phyloP scores from a whole-genome alignment of 1,139 yeast species.

The Pichia sp. region DNA sequence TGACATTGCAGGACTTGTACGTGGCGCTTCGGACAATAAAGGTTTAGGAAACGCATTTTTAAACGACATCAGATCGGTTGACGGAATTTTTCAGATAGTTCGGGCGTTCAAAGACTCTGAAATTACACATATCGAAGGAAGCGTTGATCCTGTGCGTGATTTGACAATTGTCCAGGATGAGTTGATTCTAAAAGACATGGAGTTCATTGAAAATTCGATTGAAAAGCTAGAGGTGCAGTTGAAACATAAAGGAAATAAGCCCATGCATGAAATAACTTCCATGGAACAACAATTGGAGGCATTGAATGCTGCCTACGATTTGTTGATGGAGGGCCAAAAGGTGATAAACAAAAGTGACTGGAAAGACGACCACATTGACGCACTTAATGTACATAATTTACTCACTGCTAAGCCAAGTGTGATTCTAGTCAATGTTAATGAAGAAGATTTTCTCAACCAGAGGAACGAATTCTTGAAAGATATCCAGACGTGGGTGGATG shows the following conservation, averaged over 20 bases:
- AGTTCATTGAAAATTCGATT: constrained; percentile 68
- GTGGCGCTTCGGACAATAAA: constrained; percentile 97
- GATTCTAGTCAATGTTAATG: constrained; percentile 89
- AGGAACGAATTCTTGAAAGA: constrained; percentile 89
- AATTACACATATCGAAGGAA: constrained; percentile 96
- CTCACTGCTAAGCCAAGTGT: constrained; percentile 96
- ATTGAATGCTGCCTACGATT: constrained; percentile 44
- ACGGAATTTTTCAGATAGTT: constrained; percentile 96
- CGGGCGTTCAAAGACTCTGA: constrained; percentile 98
- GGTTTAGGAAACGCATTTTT: constrained; percentile 98
- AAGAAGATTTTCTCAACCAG: constrained; percentile 91
- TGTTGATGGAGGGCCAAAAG: constrained; percentile 57
- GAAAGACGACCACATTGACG: constrained; percentile 52
- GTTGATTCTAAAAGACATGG: constrained; percentile 83
- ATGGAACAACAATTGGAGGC: constrained; percentile 44
- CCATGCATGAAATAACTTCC: constrained; percentile 32
- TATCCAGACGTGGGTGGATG: constrained; percentile 97
- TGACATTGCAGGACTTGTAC: constrained; percentile 97
- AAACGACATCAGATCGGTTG: constrained; percentile 96
- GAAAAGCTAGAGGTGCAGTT: constrained; percentile 57
- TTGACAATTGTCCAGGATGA: constrained; percentile 88
- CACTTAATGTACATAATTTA: constrained; percentile 57
- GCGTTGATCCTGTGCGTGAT: constrained; percentile 93
- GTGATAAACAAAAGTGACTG: constrained; percentile 44
- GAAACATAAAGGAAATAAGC: constrained; percentile 34